Evolutionary conservation across 1,284 basidiomycete species (phyloP), one percentile per base, ranked within the genome.

Genomic region (Austroboletus rostrupii): DNA sequence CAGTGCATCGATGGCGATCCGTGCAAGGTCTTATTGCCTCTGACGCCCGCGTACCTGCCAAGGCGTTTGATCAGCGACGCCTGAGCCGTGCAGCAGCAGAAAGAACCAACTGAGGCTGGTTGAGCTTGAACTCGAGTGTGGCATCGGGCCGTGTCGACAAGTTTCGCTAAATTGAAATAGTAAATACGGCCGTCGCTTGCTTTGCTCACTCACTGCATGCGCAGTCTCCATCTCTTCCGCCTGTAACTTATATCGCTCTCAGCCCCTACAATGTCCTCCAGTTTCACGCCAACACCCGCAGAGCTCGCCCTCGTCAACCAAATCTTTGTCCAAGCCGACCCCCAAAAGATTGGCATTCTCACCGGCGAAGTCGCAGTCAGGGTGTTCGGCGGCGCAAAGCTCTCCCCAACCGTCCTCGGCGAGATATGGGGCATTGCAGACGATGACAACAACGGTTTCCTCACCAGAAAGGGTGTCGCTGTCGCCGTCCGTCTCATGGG

Each of bases 351-450:
- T 47, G 90, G 90, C 20, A 80, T 92, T 53, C 74, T 96, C 62
- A 89, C 88, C 17, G 91, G 92, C 59, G 88, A 92, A 53, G 83
- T 87, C 58, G 92, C 91, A 36, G 84, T 94, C 65, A 82, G 80
- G 62, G 73, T 92, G 49, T 90, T 95, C 61, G 76, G 81, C 52
- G 85, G 90, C 48, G 85, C 91, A 41, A 87, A 87, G 60, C 79
- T 96, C 49, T 71, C 81, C 28, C 83, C 90, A 9, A 72, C 78
- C n/a, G 77, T 81, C 32, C 84, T 99, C 52, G 93, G 94, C 38
- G 90, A 97, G 73, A 87, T 99, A 60, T 99, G 97, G 96, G 80
- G 77, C 48, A 72, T 98, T 53, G 87, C 94, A 37, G 97, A 99
- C 74, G 86, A 88, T 45, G 87, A 92, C 41, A 94, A 97, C 74